Evolutionary conservation across 2,329 filamentous ascomycete species (phyloP).

Genomic region (Xylaria polymorpha): DNA sequence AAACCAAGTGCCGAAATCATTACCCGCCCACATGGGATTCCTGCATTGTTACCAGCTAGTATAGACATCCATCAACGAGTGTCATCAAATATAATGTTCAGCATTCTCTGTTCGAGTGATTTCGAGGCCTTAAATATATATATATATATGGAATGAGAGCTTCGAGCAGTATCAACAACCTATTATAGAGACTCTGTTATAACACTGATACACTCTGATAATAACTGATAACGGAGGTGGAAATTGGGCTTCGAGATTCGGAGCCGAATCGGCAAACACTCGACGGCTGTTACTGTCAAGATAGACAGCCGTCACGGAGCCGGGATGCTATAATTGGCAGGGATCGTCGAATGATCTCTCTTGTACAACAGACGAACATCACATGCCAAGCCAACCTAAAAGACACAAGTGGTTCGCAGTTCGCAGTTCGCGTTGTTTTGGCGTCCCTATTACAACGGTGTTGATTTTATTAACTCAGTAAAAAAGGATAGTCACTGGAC

Average conservation of each 20-base stretch:
- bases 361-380: background rate
- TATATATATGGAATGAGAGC: background rate
- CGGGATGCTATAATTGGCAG: background rate
- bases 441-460: background rate
- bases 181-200: background rate
- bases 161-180: background rate
- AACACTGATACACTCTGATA: background rate
- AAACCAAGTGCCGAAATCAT: background rate
- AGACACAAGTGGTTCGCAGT: background rate
- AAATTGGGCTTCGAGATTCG: background rate
- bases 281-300: too few species aligned
- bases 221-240: background rate
- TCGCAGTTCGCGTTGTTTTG: too few species aligned
- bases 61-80: too few species aligned
- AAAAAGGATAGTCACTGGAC: background rate
- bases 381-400: background rate
- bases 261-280: constrained; percentile 7
- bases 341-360: constrained; percentile 1
- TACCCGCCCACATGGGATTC: too few species aligned
- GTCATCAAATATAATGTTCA: background rate
- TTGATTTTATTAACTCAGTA: background rate
- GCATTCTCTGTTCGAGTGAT: background rate
- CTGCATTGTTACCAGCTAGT: too few species aligned
- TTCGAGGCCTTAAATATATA: background rate
- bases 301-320: background rate